These are phyloP conservation scores for Flaveria ramosissima DNA, from an alignment of 129 eudicot genomes.

Conservation along the genomic window DNA sequence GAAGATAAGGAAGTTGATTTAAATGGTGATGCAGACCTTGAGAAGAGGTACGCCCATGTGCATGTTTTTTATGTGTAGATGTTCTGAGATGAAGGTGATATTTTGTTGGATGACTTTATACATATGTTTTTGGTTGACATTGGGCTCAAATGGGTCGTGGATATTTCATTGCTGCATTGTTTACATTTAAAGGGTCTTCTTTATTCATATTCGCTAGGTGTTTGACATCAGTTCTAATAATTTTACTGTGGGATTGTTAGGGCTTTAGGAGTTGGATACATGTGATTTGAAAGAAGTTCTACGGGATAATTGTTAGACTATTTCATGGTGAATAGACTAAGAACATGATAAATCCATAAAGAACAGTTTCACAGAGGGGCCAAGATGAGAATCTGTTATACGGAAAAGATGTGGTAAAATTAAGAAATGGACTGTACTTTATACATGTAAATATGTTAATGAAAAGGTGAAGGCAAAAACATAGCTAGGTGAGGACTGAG, in stretches of 20 bases:
- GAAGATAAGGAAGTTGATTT: conserved; percentile 38
- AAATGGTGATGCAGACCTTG: conserved; percentile 49
- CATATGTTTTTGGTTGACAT: conserved; percentile 1
- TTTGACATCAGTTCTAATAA: neutral
- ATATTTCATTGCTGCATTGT: neutral
- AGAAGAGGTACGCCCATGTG: conserved; percentile 54
- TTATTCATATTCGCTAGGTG: neutral
- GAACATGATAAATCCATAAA: neutral
- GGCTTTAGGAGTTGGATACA: neutral
- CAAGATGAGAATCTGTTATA: neutral
- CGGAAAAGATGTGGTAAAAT: too few species aligned
- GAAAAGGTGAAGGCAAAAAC: too few species aligned
- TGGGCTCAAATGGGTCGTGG: neutral
- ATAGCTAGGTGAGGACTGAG: too few species aligned
- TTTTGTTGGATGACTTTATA: neutral
- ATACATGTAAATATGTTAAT: too few species aligned
- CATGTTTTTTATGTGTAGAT: conserved; percentile 3
- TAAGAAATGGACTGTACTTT: too few species aligned
- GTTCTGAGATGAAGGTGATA: neutral
- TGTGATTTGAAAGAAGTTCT: neutral
- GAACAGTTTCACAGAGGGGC: neutral
- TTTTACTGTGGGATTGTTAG: neutral
- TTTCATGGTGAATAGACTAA: neutral
- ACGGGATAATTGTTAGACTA: neutral
- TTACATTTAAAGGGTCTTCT: neutral